These are phyloP conservation scores for Suhomyces pyralidae DNA, from an alignment of 805 yeast genomes.

Conservation along the genomic window DNA sequence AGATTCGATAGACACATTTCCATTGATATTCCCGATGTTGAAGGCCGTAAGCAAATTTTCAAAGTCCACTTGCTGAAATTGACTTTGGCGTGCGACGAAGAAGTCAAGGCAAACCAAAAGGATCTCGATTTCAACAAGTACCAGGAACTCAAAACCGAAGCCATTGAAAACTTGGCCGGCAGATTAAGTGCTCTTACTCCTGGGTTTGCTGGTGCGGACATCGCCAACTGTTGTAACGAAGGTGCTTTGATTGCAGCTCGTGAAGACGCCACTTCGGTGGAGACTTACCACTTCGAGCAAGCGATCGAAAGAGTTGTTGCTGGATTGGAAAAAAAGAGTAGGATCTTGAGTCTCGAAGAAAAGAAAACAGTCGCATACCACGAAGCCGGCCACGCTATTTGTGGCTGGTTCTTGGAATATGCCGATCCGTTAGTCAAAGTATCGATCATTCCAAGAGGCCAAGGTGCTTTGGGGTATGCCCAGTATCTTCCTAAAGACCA, in stretches of 20 bases:
- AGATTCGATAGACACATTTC: constrained; percentile 88
- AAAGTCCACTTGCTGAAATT: constrained; percentile 71
- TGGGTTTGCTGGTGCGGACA: constrained; percentile 95
- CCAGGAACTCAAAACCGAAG: constrained; percentile 38
- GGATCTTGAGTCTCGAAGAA: constrained; percentile 75
- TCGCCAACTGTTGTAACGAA: constrained; percentile 91
- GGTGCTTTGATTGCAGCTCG: constrained; percentile 94
- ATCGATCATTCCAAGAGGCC: constrained; percentile 92
- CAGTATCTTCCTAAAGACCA: constrained; percentile 91
- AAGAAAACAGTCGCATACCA: constrained; percentile 87
- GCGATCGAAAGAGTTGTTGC: constrained; percentile 95
- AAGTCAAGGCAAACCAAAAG: constrained; percentile 32
- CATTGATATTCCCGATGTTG: constrained; percentile 83
- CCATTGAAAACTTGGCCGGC: constrained; percentile 65
- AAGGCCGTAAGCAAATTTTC: constrained; percentile 85
- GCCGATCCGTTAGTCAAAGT: constrained; percentile 93
- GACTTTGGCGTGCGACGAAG: constrained; percentile 42
- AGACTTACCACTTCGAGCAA: constrained; percentile 74
- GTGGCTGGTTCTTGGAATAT: constrained; percentile 86
- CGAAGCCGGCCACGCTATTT: constrained; percentile 95
- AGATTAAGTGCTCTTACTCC: constrained; percentile 90
- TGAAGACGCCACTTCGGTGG: constrained; percentile 58
- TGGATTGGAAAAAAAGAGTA: constrained; percentile 85
- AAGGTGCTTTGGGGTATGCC: constrained; percentile 94
- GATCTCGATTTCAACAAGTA: constrained; percentile 40